Evolutionary conservation across 2,329 filamentous ascomycete species (phyloP).

Genomic region (Alternaria sp.): DNA sequence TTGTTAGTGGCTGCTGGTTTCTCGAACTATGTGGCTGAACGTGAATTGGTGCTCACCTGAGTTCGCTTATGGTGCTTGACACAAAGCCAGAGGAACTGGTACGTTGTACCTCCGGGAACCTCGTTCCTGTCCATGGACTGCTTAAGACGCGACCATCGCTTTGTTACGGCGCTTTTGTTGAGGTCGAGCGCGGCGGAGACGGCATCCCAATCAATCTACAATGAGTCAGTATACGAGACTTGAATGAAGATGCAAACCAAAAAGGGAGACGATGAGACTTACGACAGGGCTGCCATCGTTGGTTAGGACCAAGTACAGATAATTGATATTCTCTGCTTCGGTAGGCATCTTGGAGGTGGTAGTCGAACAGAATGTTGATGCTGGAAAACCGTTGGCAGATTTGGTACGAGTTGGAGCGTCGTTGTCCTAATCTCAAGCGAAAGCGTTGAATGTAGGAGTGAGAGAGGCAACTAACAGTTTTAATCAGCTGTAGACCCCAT

Average conservation of each 20-base stretch:
- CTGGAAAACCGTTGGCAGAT: neutral
- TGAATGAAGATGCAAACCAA: neutral
- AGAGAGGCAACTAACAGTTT: neutral
- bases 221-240: neutral
- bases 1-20: neutral
- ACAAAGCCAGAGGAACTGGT: conserved; percentile 39
- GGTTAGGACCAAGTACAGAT: conserved; percentile 41
- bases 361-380: neutral
- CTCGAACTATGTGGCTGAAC: neutral
- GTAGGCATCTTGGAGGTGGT: conserved; percentile 33
- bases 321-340: conserved; percentile 37
- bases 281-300: conserved; percentile 29
- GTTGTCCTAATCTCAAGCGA: neutral
- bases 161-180: conserved; percentile 31
- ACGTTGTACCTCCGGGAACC: conserved; percentile 13
- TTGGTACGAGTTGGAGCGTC: neutral
- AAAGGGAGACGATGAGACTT: conserved; percentile 1
- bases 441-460: neutral
- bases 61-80: conserved; percentile 34
- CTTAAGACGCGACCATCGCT: conserved; percentile 47
- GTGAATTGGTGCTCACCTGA: conserved; percentile 23
- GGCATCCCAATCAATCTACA: conserved; percentile 40
- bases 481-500: neutral
- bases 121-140: conserved; percentile 30
- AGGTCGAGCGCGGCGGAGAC: conserved; percentile 33